phyloP scores from a whole-genome alignment of 257 asterid genomes.

The Schizonepeta tenuifolia region DNA sequence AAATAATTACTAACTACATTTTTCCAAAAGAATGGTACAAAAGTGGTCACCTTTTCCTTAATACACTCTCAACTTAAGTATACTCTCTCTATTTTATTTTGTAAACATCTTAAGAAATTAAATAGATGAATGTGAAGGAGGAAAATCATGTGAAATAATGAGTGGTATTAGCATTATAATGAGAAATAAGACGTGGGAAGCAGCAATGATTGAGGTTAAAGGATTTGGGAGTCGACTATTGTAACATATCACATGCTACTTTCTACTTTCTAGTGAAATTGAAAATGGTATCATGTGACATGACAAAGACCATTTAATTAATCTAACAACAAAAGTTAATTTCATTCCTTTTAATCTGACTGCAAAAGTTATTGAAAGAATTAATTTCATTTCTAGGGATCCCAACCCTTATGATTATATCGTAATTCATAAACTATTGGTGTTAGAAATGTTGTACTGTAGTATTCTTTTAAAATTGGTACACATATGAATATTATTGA shows the following conservation, averaged over 20 bases:
- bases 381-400: constrained; percentile 1
- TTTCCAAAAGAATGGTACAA: too few species aligned
- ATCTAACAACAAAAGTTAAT: not conserved
- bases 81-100: too few species aligned
- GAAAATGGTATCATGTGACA: not conserved
- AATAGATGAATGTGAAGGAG: not conserved
- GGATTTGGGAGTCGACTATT: constrained; percentile 12
- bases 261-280: not conserved
- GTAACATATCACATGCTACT: constrained; percentile 19
- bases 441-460: not conserved
- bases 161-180: constrained; percentile 28
- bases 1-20: not conserved
- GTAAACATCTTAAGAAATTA: not conserved
- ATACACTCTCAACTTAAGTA: not conserved
- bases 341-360: not conserved
- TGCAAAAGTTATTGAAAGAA: not conserved
- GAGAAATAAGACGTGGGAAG: constrained; percentile 51
- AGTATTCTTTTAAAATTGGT: not conserved
- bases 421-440: not conserved
- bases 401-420: not conserved
- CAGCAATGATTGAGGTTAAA: constrained; percentile 42
- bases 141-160: constrained; percentile 33
- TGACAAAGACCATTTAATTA: not conserved
- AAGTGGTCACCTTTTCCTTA: not conserved
- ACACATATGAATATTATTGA: too few species aligned